Base-by-base conservation (phyloP, 768 basidiomycete genomes). In the Naganishia friedmannii region DNA sequence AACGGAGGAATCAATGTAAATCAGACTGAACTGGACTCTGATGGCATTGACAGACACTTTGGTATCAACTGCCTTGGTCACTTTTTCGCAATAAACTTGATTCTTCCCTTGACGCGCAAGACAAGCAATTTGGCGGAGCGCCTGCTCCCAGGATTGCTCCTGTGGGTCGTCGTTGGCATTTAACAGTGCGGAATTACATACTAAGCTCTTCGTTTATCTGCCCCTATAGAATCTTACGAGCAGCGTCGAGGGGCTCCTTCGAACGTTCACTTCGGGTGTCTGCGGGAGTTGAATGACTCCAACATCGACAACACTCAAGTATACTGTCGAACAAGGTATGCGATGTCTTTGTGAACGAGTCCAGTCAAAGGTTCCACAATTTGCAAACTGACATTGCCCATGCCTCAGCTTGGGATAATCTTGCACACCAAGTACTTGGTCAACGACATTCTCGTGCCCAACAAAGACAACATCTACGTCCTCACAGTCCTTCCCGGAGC, bases 11-110 rank as follows among this genome's bases (percentile, higher is more conserved):
- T 79, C 73, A 79, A 79, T 72, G 60, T 71, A 15, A 76, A 79
- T 72, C 74, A 76, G 67, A 74, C 72, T 68, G 75, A 75, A 2
- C 5, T 46, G 15, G 45, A 46, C 17, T 5, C 45, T 7, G 45
- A 77, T 37, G 75, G 75, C 2, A 73, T 77, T 37, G 78, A 79
- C 57, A 67, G 78, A 46, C 77, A 77, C 69, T 74, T 76, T 32
- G 63, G 55, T 29, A 29, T 67, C 28, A 69, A 69, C 68, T 48
- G 81, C 66, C 79, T 84, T 46, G 82, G 81, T 0, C 82, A 84
- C 74, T 83, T 81, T 79, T 77, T 82, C 71, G 79, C 81, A 71
- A 78, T 83, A 76, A 84, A 83, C 75, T 82, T 79, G 26, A 76
- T 83, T 67, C 80, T 83, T 46, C 83, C 83, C 0, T 78, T 83